These are phyloP conservation scores for Tolypocladium guangdongense DNA, from an alignment of 2,329 filamentous ascomycete species.

Conservation along the genomic window DNA sequence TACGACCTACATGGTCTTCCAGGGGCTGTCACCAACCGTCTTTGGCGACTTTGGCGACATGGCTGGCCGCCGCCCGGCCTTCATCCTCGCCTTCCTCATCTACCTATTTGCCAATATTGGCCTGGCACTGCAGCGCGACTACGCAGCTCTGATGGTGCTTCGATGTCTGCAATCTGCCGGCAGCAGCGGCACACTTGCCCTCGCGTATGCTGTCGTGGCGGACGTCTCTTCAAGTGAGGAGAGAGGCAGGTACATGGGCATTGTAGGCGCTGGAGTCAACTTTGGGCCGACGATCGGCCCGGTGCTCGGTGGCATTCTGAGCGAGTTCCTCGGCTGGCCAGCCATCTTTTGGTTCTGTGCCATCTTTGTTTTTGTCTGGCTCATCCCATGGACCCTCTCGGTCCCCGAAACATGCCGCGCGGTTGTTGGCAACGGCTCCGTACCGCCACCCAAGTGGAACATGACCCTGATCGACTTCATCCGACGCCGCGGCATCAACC, in stretches of 20 bases:
- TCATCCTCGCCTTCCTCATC: conserved; percentile 44
- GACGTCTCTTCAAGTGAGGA: conserved; percentile 61
- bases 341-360: conserved; percentile 60
- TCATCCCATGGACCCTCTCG: conserved; percentile 42
- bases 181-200: conserved; percentile 57
- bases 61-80: conserved; percentile 50
- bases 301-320: conserved; percentile 52
- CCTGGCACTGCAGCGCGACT: conserved; percentile 45
- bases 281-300: conserved; percentile 46
- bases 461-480: conserved; percentile 42
- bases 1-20: conserved; percentile 54
- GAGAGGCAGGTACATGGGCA: conserved; percentile 62
- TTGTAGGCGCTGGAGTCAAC: conserved; percentile 48
- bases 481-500: conserved; percentile 20
- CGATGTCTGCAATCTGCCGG: conserved; percentile 53
- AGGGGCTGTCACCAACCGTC: conserved; percentile 49
- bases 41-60: conserved; percentile 52
- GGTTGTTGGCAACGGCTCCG: conserved; percentile 52
- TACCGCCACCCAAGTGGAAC: conserved; percentile 47
- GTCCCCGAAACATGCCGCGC: conserved; percentile 50
- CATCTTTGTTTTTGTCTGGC: conserved; percentile 38
- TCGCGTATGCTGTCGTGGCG: conserved; percentile 60
- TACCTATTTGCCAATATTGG: conserved; percentile 50
- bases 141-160: conserved; percentile 46
- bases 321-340: conserved; percentile 55